These are phyloP conservation scores for Trichosanthes truncata DNA, from an alignment of 306 rosid species.

Conservation along the genomic window DNA sequence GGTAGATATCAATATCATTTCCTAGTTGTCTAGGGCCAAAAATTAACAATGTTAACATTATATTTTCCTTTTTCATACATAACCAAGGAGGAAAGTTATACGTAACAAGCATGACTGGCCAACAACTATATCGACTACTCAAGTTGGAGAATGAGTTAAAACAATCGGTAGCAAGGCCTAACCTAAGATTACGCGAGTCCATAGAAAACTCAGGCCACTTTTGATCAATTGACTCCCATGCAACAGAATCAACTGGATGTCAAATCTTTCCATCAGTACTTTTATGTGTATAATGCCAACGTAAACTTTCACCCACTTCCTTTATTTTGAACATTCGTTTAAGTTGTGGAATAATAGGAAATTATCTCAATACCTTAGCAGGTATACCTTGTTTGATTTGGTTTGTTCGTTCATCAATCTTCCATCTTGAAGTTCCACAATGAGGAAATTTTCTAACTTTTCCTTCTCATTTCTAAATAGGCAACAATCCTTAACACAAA, in stretches of 20 bases:
- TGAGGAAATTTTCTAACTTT: background rate
- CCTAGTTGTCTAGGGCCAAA: too few species aligned
- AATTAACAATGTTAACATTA: too few species aligned
- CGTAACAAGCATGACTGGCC: background rate
- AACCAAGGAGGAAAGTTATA: too few species aligned
- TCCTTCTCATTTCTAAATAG: background rate
- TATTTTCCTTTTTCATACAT: too few species aligned
- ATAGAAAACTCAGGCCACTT: too few species aligned
- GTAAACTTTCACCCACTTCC: background rate
- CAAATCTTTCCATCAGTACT: background rate
- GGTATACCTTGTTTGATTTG: background rate
- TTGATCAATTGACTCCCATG: too few species aligned
- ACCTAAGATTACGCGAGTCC: too few species aligned
- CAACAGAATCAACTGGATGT: too few species aligned
- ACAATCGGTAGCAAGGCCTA: too few species aligned
- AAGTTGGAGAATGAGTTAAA: too few species aligned
- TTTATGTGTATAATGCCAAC: background rate
- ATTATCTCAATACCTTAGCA: background rate
- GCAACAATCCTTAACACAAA: background rate
- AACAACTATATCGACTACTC: constrained; percentile 1
- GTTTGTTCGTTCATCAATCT: background rate
- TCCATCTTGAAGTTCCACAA: background rate
- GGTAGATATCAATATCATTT: too few species aligned
- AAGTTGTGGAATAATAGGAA: background rate
- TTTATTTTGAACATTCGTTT: background rate